A percentile compares a stretch with the other conserved stretches of the same genome.
Evolutionary conservation across 192 early-diverging fungal species (phyloP).

Genomic region (Ramicandelaber brevisporus): DNA sequence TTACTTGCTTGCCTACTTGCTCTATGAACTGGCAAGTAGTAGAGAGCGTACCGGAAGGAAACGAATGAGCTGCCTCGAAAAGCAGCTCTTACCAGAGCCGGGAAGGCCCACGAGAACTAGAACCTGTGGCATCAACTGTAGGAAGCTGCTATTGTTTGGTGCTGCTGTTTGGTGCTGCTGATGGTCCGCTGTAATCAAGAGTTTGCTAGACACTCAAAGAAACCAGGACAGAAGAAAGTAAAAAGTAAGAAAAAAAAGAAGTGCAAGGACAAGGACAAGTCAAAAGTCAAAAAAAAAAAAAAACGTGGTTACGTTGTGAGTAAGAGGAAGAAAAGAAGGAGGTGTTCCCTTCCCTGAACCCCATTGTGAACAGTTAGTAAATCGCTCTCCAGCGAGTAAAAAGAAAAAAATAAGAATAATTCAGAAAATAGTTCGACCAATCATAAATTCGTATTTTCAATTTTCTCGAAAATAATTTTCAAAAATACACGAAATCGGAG

Average conservation of each 20-base stretch:
- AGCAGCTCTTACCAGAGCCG: conserved; percentile 49
- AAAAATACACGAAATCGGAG: too few relatives aligned
- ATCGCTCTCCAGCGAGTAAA: too few relatives aligned
- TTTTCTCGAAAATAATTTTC: too few relatives aligned
- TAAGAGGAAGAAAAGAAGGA: conserved; percentile 2
- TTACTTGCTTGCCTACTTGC: too few relatives aligned
- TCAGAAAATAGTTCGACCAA: too few relatives aligned
- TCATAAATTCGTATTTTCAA: too few relatives aligned
- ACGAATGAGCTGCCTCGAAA: conserved; percentile 28
- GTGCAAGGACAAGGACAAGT: conserved; percentile 2
- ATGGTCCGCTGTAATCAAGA: neutral
- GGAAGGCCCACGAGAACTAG: conserved; percentile 48
- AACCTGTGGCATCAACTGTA: conserved; percentile 19
- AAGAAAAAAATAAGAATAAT: too few relatives aligned
- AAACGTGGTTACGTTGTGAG: too few relatives aligned
- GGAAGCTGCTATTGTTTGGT: neutral
- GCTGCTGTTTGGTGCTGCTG: neutral
- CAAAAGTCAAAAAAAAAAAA: conserved; percentile 2
- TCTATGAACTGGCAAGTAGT: too few relatives aligned
- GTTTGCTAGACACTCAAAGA: neutral
- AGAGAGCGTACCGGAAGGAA: conserved; percentile 7
- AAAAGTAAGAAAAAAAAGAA: neutral
- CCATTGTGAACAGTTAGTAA: too few relatives aligned
- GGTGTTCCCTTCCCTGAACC: too few relatives aligned
- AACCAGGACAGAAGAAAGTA: neutral